A percentile compares a stretch with the other conserved stretches of the same genome.
Evolutionary conservation across 371 early-diverging fungal species (phyloP).

Genomic region (Lichtheimia hyalospora): DNA sequence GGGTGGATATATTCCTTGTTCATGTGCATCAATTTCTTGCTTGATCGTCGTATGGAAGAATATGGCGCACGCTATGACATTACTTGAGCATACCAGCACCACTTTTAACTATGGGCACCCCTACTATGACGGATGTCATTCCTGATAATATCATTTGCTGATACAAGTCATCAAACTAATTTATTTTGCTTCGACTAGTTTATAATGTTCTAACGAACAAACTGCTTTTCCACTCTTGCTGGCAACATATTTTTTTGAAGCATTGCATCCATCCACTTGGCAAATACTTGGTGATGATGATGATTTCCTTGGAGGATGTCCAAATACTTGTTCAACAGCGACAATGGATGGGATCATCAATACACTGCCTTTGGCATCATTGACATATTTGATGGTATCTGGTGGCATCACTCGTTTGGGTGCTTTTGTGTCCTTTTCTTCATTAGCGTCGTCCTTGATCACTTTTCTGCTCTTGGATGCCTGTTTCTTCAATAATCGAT

Average conservation of each 20-base stretch:
- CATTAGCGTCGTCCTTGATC: slow-evolving; percentile 53
- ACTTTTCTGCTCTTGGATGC: slow-evolving; percentile 64
- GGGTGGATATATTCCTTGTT: no score
- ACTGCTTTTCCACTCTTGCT: slow-evolving; percentile 35
- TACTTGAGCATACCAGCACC: no score
- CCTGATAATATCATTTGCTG: no score
- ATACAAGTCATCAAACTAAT: background rate
- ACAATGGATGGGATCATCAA: slow-evolving; percentile 28
- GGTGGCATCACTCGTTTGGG: slow-evolving; percentile 21
- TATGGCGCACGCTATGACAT: no score
- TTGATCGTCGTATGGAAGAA: no score
- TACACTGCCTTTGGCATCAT: slow-evolving; percentile 20
- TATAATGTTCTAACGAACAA: slow-evolving; percentile 48
- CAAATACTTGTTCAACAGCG: slow-evolving; percentile 33
- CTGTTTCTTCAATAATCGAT: slow-evolving; percentile 73
- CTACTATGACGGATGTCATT: no score
- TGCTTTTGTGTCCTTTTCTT: slow-evolving; percentile 24
- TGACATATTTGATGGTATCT: slow-evolving; percentile 29
- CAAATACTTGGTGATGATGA: slow-evolving; percentile 2
- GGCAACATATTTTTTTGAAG: slow-evolving; percentile 33
- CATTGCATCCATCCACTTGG: slow-evolving; percentile 32
- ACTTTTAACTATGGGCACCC: no score
- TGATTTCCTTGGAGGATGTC: slow-evolving; percentile 1
- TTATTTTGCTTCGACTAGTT: slow-evolving; percentile 19
- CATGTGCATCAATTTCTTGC: no score